Base-by-base conservation (phyloP, 257 asterid genomes). In the Plectranthus barbatus region DNA sequence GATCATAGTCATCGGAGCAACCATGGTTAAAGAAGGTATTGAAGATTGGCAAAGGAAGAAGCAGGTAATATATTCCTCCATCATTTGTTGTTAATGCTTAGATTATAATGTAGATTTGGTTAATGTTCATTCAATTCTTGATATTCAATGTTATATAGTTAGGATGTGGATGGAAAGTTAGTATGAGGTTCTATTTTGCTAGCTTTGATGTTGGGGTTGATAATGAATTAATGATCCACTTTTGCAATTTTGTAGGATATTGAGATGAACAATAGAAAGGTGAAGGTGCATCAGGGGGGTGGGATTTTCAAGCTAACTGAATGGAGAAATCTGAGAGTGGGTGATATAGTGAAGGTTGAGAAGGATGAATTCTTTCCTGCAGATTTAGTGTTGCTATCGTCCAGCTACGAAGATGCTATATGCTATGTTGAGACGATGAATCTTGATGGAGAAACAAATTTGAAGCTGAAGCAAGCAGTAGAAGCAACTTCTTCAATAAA, bases 351-450 rank as follows among this genome's bases (percentile, higher is more conserved):
- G 47, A 89, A 75, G 76, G 99, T 86, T 68, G 81, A 82, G 74
- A 89, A 89, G 71, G 93, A 92, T 72, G 81, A 89, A 39, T 89
- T 88, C 77, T 91, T 91, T 71, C 98, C 98, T 0, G 94, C 98
- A 40, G 98, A 91, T 62, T 81, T 91, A 39, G 64, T 92, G 56
- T 67, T 92, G 73, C 95, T 92, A 37, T 86, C 99, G 0, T 86
- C 99, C 13, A 80, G 86, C 64, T 92, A 83, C 19, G 99, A 89
- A 2, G 99, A 89, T 64, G 93, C 85, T 1, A 63, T 89, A 15
- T 86, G 99, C 80, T 89, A 89, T 50, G 99, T 92, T 4, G 96
- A 92, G 85, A 89, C 98, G 17, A 91, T 91, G 98, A 91, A 88
- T 56, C 94, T 91, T 36, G 98, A 88, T 8, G 98, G 98, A 3